Percentiles rank a stretch among this genome's conserved stretches.
phyloP scores from a whole-genome alignment of 257 asterid genomes.

The Cinchona pubescens region DNA sequence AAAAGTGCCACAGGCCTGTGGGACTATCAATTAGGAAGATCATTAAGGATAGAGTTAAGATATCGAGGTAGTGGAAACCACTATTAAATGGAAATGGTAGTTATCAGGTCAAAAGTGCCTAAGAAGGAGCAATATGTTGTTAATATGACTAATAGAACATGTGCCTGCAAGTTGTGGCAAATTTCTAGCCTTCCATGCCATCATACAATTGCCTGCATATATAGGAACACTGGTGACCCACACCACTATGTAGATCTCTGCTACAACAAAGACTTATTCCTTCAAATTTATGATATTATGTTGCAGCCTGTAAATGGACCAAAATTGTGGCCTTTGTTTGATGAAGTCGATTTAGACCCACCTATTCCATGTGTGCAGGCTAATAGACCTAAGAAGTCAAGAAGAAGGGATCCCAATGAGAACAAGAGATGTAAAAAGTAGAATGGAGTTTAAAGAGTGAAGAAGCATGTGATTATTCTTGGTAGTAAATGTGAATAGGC shows the following conservation, averaged over 20 bases:
- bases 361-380: not conserved
- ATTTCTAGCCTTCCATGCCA: not conserved
- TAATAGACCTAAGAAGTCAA: not conserved
- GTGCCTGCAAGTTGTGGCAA: not conserved
- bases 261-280: not conserved
- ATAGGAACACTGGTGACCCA: not conserved
- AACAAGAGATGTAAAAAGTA: too few species aligned
- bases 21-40: too few species aligned
- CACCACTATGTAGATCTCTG: accelerated
- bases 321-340: not conserved
- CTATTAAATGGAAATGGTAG: too few species aligned
- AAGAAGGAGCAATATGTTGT: not conserved
- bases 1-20: not conserved
- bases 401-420: too few species aligned
- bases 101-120: too few species aligned
- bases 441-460: too few species aligned
- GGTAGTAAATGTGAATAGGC: too few species aligned
- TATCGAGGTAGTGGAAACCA: too few species aligned
- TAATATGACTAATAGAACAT: not conserved
- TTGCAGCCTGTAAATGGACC: not conserved
- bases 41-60: too few species aligned
- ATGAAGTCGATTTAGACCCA: not conserved
- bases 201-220: not conserved
- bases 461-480: too few species aligned
- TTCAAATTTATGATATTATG: not conserved